These are phyloP conservation scores for Jamesozyma rosinii DNA, from an alignment of 805 yeast genomes.

Conservation along the genomic window DNA sequence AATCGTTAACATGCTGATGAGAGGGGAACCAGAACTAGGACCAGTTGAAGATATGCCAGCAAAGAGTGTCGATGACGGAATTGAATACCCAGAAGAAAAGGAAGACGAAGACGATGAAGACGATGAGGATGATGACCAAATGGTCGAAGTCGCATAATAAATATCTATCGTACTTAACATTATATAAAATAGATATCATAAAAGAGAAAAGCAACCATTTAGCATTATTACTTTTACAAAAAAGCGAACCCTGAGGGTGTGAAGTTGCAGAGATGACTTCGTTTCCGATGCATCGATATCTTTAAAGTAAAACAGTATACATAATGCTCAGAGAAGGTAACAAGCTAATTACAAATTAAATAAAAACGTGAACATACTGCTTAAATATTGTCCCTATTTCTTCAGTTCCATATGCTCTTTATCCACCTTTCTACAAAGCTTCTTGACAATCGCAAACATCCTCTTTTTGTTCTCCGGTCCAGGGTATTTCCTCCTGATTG, in stretches of 20 bases:
- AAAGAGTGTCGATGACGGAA: conserved; percentile 42
- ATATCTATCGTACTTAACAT: background rate
- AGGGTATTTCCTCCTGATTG: conserved; percentile 46
- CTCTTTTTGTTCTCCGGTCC: conserved; percentile 25
- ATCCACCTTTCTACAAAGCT: conserved; percentile 26
- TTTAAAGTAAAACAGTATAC: no score
- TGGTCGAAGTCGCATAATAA: conserved; percentile 31
- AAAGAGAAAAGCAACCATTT: no score
- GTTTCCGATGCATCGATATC: no score
- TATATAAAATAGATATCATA: background rate
- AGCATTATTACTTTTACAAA: no score
- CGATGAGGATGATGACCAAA: conserved; percentile 18
- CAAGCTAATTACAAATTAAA: background rate
- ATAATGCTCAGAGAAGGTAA: no score
- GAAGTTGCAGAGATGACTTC: no score
- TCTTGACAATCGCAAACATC: conserved; percentile 26
- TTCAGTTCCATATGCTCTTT: conserved; percentile 27
- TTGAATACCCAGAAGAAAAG: conserved; percentile 26
- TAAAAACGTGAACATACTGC: background rate
- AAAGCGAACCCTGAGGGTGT: no score
- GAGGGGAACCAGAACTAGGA: conserved; percentile 60
- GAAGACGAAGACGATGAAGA: conserved; percentile 18
- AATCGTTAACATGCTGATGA: conserved; percentile 80
- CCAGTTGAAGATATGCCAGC: conserved; percentile 40
- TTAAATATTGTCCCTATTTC: conserved; percentile 4